Evolutionary conservation across 371 early-diverging fungal genomes (phyloP).

Genomic region (Mucor lusitanicus): DNA sequence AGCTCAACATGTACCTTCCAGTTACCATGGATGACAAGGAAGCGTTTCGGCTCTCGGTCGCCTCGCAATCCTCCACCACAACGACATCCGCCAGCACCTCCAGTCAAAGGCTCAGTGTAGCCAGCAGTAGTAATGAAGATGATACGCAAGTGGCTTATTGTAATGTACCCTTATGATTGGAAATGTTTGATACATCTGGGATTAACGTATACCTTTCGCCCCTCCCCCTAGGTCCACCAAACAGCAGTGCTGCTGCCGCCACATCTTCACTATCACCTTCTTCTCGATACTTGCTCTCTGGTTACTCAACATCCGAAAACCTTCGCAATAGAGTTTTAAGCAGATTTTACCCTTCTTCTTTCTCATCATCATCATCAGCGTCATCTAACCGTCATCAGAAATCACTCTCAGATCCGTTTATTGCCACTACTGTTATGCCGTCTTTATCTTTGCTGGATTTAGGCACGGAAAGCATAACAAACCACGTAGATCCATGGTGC

Average conservation of each 20-base stretch:
- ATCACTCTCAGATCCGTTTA: constrained; percentile 30
- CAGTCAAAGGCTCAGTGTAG: constrained; percentile 35
- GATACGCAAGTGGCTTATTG: constrained; percentile 14
- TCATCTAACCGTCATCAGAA: constrained; percentile 21
- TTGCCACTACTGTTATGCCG: not conserved
- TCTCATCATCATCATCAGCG: constrained; percentile 5
- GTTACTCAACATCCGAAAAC: constrained; percentile 33
- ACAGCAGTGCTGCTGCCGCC: not conserved
- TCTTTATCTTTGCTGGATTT: not conserved
- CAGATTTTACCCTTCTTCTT: constrained; percentile 27
- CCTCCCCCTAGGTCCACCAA: not conserved
- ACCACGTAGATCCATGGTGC: constrained; percentile 35
- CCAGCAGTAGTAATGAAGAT: constrained; percentile 18
- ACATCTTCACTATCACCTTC: constrained; percentile 29
- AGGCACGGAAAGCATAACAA: constrained; percentile 4
- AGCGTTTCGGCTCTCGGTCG: constrained; percentile 33
- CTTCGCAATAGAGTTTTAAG: constrained; percentile 39
- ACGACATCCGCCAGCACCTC: constrained; percentile 28
- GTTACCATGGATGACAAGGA: constrained; percentile 18
- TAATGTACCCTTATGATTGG: constrained; percentile 9
- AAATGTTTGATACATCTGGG: constrained; percentile 4
- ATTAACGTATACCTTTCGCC: no score
- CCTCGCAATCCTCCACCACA: constrained; percentile 36
- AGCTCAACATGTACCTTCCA: constrained; percentile 10
- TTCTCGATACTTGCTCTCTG: constrained; percentile 34